Base-by-base conservation (phyloP, 768 basidiomycete genomes). In the Kwoniella europaea region DNA sequence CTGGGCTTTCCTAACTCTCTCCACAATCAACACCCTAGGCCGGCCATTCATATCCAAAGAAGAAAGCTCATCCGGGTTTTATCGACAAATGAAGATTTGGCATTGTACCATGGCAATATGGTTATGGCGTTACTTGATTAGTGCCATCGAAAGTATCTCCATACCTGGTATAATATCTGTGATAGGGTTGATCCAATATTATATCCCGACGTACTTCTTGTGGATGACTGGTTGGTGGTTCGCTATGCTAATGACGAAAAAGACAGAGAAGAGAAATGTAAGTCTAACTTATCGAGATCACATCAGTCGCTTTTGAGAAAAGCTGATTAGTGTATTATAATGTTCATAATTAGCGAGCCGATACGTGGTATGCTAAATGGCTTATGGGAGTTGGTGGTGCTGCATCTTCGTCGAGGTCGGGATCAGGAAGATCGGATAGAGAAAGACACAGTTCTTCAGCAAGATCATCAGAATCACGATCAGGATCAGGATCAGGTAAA, bases 291-390 rank as follows among this genome's bases (percentile, higher is more conserved):
- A 35, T 35, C 6, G 35, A 35, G 35, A 35, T 35, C 35, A 35
- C 13, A 60, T 27, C n/a, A 35, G 9, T 29, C 4, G 57, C 42
- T 13, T 9, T 15, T 20, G 55, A 12, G 9, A 41, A 46, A 9
- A 60, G 27, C 41, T 7, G 65, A 53, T 64, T 20, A 67, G 16
- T 27, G 15, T n/a, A 35, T 18, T 55, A 42, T 63, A 20, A 2
- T 22, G 46, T 50, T 13, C 6, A 6, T 50, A 15, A 2, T n/a
- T 29, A 79, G 77, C 69, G 71, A 61, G 78, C 78, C 15, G 69
- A 75, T 50, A 77, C 78, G 9, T 79, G 78, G 78, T 79, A 79
- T 67, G 78, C 78, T 15, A 72, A 67, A 41, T 79, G 78, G 78
- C 55, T 79, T 22, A 24, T 66, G 18, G 78, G 78, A 3, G 65